Conservation (phyloP, 768 basidiomycete species). For the Lanmaoa rubissima region DNA sequence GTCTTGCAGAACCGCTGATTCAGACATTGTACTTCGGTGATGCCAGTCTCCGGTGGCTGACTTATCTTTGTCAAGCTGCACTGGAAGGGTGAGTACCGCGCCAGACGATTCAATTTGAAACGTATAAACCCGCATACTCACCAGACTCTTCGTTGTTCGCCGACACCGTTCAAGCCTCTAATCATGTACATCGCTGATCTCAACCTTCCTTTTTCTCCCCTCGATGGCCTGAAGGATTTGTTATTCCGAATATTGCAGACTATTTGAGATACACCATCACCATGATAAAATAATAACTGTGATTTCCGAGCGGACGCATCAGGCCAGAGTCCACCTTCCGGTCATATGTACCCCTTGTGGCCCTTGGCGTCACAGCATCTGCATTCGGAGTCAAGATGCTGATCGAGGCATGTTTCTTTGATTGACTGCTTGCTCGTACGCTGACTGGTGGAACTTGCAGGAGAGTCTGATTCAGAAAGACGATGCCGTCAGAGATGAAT, state of each 20-base stretch:
- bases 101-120: not conserved
- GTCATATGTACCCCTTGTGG: conserved; percentile 30
- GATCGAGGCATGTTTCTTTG: conserved; percentile 25
- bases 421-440: not conserved
- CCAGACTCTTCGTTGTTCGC: not conserved
- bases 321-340: conserved; percentile 18
- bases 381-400: conserved; percentile 32
- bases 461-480: conserved; percentile 31
- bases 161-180: not conserved
- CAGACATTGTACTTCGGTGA: no score
- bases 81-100: conserved; percentile 4
- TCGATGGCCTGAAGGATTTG: conserved; percentile 13
- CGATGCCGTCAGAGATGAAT: conserved; percentile 20
- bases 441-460: conserved; percentile 8
- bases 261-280: not conserved
- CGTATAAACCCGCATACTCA: not conserved
- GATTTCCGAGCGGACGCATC: conserved; percentile 15
- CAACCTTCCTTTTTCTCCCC: not conserved
- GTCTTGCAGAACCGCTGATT: not conserved
- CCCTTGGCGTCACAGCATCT: conserved; percentile 13
- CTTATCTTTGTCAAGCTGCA: not conserved
- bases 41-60: no score
- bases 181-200: conserved; percentile 20
- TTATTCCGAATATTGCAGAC: conserved; percentile 13
- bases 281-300: not conserved